A percentile compares a stretch with the other conserved stretches of the same genome.
These are phyloP conservation scores for Didymella segeticola DNA, from an alignment of 2,329 filamentous ascomycete species.

Conservation along the genomic window DNA sequence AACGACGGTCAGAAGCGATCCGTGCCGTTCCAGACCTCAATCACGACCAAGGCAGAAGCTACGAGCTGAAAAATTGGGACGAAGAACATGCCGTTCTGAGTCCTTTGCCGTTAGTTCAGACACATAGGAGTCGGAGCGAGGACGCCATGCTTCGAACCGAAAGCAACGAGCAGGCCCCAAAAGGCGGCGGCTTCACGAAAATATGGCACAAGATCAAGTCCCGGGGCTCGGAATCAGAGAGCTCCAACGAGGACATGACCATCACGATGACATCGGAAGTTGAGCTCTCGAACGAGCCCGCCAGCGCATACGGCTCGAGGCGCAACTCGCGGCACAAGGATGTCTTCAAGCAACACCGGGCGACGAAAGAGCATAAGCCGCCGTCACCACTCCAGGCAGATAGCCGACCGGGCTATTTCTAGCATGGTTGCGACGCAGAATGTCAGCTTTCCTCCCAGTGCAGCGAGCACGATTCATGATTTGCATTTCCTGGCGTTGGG, in stretches of 20 bases:
- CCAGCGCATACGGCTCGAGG: constrained; percentile 3
- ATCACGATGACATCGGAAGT: constrained; percentile 30
- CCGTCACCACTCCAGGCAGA: not conserved
- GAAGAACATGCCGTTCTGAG: constrained; percentile 17
- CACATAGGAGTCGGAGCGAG: constrained; percentile 11
- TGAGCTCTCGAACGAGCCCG: constrained; percentile 22
- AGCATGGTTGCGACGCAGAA: too few species aligned
- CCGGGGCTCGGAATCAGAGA: not conserved
- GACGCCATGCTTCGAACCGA: constrained; percentile 15
- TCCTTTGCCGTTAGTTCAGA: not conserved
- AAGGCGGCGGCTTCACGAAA: not conserved
- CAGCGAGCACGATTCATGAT: constrained; percentile 2
- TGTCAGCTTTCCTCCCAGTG: not conserved
- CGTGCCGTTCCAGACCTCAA: constrained; percentile 20
- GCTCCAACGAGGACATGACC: constrained; percentile 22
- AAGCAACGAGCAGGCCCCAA: not conserved
- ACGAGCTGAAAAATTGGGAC: constrained; percentile 34
- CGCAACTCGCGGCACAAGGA: constrained; percentile 4
- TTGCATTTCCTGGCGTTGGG: constrained; percentile 15
- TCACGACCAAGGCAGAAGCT: constrained; percentile 24
- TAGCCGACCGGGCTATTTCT: not conserved
- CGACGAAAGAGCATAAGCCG: constrained; percentile 1
- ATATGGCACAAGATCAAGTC: constrained; percentile 25
- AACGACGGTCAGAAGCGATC: constrained; percentile 22
- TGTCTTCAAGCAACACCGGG: not conserved